These are phyloP conservation scores for Fusarium subglutinans DNA, from an alignment of 2,329 filamentous ascomycete genomes.

Conservation along the genomic window DNA sequence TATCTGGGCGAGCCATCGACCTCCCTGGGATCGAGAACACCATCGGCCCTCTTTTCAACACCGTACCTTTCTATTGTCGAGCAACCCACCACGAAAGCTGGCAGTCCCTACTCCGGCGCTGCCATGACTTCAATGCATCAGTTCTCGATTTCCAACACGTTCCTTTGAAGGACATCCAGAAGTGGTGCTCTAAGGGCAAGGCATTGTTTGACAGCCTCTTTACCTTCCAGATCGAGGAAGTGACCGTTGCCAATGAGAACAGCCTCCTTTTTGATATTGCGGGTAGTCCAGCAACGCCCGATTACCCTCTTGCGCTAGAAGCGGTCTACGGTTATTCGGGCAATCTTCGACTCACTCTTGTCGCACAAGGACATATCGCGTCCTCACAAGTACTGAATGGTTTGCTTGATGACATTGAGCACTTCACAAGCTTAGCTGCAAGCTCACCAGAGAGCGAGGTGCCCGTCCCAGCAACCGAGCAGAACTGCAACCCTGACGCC, in stretches of 20 bases:
- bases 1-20: constrained; percentile 80
- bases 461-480: neutral
- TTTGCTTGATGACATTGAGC: constrained; percentile 52
- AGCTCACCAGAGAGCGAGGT: constrained; percentile 17
- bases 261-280: constrained; percentile 62
- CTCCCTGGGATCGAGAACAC: constrained; percentile 71
- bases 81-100: constrained; percentile 61
- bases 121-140: constrained; percentile 76
- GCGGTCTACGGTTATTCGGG: constrained; percentile 63
- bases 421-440: constrained; percentile 17
- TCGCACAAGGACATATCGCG: constrained; percentile 59
- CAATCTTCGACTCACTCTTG: constrained; percentile 65
- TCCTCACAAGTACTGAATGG: constrained; percentile 43
- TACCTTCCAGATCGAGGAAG: constrained; percentile 73
- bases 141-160: constrained; percentile 77
- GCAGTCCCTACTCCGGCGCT: constrained; percentile 66
- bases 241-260: constrained; percentile 39
- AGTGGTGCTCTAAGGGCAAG: constrained; percentile 72
- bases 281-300: constrained; percentile 60
- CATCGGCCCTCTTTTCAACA: constrained; percentile 90
- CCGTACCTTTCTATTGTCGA: constrained; percentile 74
- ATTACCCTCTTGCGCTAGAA: constrained; percentile 84
- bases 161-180: constrained; percentile 80
- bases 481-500: neutral
- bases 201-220: constrained; percentile 83